Base-by-base conservation (phyloP, 805 yeast genomes). In the Saccharomycodes ludwigii region DNA sequence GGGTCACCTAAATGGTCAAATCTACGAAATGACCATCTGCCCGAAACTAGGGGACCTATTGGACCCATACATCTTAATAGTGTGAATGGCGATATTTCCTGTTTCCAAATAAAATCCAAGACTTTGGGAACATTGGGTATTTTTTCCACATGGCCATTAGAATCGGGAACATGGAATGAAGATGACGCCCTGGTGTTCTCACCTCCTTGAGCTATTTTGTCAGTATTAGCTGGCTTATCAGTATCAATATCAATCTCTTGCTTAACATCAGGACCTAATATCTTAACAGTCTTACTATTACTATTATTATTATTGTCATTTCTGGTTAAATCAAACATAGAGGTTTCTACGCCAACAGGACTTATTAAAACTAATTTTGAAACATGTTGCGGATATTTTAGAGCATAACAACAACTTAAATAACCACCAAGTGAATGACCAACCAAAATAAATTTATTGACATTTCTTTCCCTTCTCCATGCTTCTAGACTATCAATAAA, bases 381-480 rank as follows among this genome's bases (percentile, higher is more conserved):
- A 5, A 78, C 61, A 16, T 63, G 56, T 2, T 62, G 47, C 0
- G 82, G 79, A 40, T 72, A 64, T 39, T 58, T 68, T 31, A 73
- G 41, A 2, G 79, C 62, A 48, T 74, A 78, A 0, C 73, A 60
- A 10, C 71, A 61, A 5, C 77, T 66, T 57, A 79, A 57, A 42
- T 77, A 75, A 0, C 82, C 85, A 15, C 86, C 86, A 25, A 70
- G 63, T 1, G 85, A 76, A 48, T 78, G 86, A 3, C 83, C 84
- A 24, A 78, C 49, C 16, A 78, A 54, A 35, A 62, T 68, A 27
- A 78, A 73, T 31, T 63, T 57, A 4, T 63, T 63, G n/a, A 77
- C 57, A 0, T 60, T 56, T 15, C 61, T 53, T 5, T 48, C 43
- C 5, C 38, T 34, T 40, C 85, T 58, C 85, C 85, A 78, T 3